phyloP scores from a whole-genome alignment of 139 green algal species.

The Ostreobium quekettii region DNA sequence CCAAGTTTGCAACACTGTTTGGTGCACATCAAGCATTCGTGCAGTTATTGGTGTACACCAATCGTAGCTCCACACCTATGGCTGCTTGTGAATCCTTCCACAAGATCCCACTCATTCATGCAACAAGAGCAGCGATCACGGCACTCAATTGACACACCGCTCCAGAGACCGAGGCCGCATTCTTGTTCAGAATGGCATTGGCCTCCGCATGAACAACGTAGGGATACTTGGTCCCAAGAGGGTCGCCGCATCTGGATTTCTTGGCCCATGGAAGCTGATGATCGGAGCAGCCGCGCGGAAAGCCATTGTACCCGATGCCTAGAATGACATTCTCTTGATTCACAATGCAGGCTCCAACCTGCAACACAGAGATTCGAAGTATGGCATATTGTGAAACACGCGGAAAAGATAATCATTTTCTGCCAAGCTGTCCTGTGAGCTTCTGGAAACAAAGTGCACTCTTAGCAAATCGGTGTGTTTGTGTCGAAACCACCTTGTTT shows the following conservation, averaged over 20 bases:
- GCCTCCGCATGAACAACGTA: constrained; percentile 90
- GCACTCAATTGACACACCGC: constrained; percentile 40
- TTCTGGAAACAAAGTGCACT: no score
- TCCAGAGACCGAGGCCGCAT: constrained; percentile 50
- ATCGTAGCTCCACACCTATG: no score
- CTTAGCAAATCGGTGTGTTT: no score
- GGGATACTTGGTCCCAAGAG: constrained; percentile 84
- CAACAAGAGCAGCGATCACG: no score
- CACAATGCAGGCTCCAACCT: constrained; percentile 85
- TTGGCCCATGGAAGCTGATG: constrained; percentile 84
- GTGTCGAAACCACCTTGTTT: no score
- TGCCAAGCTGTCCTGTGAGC: no score
- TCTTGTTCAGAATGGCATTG: constrained; percentile 97
- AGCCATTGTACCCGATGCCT: constrained; percentile 99
- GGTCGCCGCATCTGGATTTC: constrained; percentile 30
- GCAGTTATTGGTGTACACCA: no score
- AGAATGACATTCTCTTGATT: constrained; percentile 83
- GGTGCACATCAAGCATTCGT: no score
- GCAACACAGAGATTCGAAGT: background rate
- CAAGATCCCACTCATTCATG: no score
- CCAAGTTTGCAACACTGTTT: no score
- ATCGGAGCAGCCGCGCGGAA: constrained; percentile 88
- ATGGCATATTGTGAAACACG: background rate
- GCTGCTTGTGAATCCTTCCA: no score
- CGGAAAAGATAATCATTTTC: background rate